Evolutionary conservation across 2,329 filamentous ascomycete genomes (phyloP), one percentile per base, ranked within the genome.

Genomic region (Pseudofabraea citricarpa): DNA sequence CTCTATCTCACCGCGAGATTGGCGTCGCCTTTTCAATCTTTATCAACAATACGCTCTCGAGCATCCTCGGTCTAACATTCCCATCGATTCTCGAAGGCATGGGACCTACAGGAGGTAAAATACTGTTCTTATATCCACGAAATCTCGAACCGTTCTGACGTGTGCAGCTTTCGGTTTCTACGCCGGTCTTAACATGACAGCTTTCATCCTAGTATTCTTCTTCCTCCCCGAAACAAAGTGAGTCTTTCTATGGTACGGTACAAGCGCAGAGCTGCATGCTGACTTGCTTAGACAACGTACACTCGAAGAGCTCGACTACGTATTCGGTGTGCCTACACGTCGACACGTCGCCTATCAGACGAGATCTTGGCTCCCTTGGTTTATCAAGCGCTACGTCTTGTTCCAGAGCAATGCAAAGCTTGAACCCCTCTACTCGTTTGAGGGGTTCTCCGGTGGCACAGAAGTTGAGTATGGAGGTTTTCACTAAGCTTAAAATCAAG

Each of bases 131-230:
- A 5, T 6, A 32, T 6, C n/a, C 12, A 13, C n/a, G 13, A 7
- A 32, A 9, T n/a, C 13, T 16, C 18, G 6, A 32, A 2, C 2
- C 27, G 6, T 16, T 6, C n/a, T 6, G n/a, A 9, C 18, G 6
- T 15, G 3, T 12, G 13, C 29, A 32, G 74, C 77, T 2, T 83
- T 84, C 52, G 72, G 76, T 3, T 80, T 84, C 56, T 84, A 83
- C 46, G 71, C 63, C 12, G 77, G 64, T 0, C 63, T 85, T 6
- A 86, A 85, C 49, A 51, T 82, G 4, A 56, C 77, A 2, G 81
- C 80, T 0, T 67, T 83, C 13, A 45, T 78, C 19, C 75, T 85
- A 67, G 83, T 85, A 50, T 83, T 82, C 65, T 65, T 83, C 31
- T 77, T 73, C 57, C 62, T 79, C 1, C 75, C 74, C 1, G 75